Evolutionary conservation across 192 early-diverging fungal genomes (phyloP), one percentile per base, ranked within the genome.

Genomic region (Gaertneriomyces semiglobifer): DNA sequence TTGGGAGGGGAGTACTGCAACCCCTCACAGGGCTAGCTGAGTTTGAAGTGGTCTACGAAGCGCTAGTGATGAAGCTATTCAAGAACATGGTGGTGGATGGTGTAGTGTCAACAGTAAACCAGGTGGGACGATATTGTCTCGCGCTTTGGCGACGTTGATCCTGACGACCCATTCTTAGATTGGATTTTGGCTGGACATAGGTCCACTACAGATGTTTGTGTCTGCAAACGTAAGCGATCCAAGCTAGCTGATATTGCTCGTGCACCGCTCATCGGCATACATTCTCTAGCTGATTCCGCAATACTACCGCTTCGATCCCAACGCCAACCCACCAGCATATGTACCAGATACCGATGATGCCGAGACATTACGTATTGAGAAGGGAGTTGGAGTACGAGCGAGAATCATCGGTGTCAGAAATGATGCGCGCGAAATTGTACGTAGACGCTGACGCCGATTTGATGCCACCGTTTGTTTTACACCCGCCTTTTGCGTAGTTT

Each of bases 21-120:
- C 65, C 85, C 86, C 33, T 77, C 88, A 64, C 92, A 86, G 56
- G 94, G 81, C 42, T 88, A 16, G 94, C 95, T n/a, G 95, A 99
- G 78, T 99, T 94, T 68, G 82, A 84, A 42, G 88, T 99, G 48
- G 82, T 46, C 85, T 84, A 99, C 77, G 89, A 92, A 60, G 97
- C 97, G 4, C 90, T 99, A 72, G 91, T 99, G 4, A 95, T 97
- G 65, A 97, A 94, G 71, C 94, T 95, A 12, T 99, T 95, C 80
- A 96, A 90, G 64, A 91, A 92, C 54, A 92, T 98, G 77, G 97
- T 99, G 7, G 80, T 98, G 7, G 95, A 99, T 75, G 95, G 89
- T 0, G 84, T 93, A 6, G 77, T 79, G 55, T 91, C 87, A 0
- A 88, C 83, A 51, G 95, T 99, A 6, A 96, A 90, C 68, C 90